Conservation (phyloP, 2,329 filamentous ascomycete genomes). For the Microthyrium microscopicum region DNA sequence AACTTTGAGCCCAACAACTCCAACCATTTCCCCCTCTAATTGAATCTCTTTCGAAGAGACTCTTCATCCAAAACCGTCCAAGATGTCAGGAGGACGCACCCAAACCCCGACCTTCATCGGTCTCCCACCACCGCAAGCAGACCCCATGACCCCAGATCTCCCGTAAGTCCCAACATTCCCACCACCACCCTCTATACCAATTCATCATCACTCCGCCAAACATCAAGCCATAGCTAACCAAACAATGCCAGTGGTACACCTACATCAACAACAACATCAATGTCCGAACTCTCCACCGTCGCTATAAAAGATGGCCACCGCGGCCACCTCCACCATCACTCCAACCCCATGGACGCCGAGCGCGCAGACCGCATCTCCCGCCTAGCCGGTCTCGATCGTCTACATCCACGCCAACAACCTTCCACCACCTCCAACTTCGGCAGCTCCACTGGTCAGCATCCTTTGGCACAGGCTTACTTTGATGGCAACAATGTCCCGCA, state of each 20-base stretch:
- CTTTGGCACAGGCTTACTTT: constrained; percentile 46
- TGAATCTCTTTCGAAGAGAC: no score
- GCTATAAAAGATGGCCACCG: constrained; percentile 95
- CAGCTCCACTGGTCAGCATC: constrained; percentile 23
- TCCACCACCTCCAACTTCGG: constrained; percentile 17
- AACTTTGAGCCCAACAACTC: no score
- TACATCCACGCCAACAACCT: constrained; percentile 44
- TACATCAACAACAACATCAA: constrained; percentile 79
- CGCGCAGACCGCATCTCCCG: constrained; percentile 91
- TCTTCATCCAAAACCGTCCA: no score
- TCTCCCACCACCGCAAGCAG: no score
- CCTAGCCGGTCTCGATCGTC: constrained; percentile 75
- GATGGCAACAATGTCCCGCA: constrained; percentile 52
- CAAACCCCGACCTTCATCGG: no score
- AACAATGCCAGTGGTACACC: constrained; percentile 56
- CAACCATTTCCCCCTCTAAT: no score
- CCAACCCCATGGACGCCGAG: constrained; percentile 71
- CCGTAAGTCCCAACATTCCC: no score
- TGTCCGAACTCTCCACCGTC: constrained; percentile 80
- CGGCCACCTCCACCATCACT: constrained; percentile 53
- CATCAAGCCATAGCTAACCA: constrained; percentile 1
- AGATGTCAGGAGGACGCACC: no score
- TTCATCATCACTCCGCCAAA: no score
- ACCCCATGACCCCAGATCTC: no score
- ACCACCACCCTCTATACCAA: no score